Evolutionary conservation across 495 filamentous ascomycete species (phyloP), one percentile per base, ranked within the genome.

Genomic region (Lepidopterella palustris): DNA sequence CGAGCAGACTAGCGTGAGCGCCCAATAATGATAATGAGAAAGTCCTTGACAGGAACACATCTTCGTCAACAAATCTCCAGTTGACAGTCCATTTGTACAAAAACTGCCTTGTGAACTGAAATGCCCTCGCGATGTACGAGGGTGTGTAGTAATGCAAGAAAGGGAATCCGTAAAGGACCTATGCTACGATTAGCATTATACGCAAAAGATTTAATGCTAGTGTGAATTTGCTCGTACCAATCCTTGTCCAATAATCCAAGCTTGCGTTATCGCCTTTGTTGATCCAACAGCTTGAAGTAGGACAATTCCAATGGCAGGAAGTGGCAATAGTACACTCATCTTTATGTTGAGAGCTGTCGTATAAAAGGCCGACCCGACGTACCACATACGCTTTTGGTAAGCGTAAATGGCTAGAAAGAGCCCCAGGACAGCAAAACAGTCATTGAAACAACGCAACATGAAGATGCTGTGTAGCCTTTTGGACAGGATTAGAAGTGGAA

Each of bases 51-150:
- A 95, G 77, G 64, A 98, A 98, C 1, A 71, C 71, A 21, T 90
- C 84, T 68, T 97, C 90, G 11, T 85, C 84, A 4, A 97, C 72
- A 64, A 98, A 97, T 45, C 92, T 82, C 92, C 92, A 98, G 72
- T 98, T 98, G 58, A 98, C 93, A 0, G 93, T 97, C 93, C 93
- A 97, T 70, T 95, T 92, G 78, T 90, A 97, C 62, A 96, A 78
- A 71, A 98, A 98, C 63, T 85, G 81, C 47, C 93, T 79, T 26
- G 88, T 87, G 26, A 98, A 77, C 75, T 98, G 90, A 65, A 98
- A 98, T 0, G 93, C 90, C 51, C 87, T 77, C 28, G 79, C 78
- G 4, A 91, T 61, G 65, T 98, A 98, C 10, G 88, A 88, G 47
- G 66, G 71, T 15, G 85, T 73, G 64, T 89, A 87, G 29, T 71